A percentile compares a stretch with the other conserved stretches of the same genome.
phyloP scores from a whole-genome alignment of 768 basidiomycete species.

The Trametes punicea region DNA sequence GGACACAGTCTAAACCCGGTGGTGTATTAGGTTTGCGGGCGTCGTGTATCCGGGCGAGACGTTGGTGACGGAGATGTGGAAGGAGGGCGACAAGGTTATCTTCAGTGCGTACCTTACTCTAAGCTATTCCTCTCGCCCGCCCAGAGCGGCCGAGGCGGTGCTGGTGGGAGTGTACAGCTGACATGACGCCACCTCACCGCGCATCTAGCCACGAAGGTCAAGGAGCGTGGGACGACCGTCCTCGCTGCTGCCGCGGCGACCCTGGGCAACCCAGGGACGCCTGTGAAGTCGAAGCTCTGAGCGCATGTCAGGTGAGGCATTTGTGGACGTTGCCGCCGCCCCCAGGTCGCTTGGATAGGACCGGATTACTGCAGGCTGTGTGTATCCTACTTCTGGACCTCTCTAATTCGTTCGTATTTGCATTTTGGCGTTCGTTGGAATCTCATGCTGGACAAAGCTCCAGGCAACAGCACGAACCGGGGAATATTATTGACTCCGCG shows the following conservation, averaged over 20 bases:
- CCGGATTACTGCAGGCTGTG: not conserved
- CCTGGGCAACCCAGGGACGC: slow-evolving; percentile 38
- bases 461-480: too few species aligned
- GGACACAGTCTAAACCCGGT: not conserved
- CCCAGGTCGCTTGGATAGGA: not conserved
- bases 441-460: too few species aligned
- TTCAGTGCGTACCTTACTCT: slow-evolving; percentile 64
- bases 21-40: slow-evolving; percentile 65
- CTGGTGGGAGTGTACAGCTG: not conserved
- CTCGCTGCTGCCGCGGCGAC: slow-evolving; percentile 84
- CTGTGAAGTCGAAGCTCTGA: slow-evolving; percentile 62
- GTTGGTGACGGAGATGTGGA: slow-evolving; percentile 97
- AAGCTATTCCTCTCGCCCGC: not conserved
- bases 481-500: too few species aligned
- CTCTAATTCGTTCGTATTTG: not conserved
- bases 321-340: not conserved
- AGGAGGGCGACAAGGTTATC: slow-evolving; percentile 84
- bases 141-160: not conserved
- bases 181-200: slow-evolving; percentile 2
- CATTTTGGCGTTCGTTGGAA: not conserved
- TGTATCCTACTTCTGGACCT: not conserved
- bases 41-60: slow-evolving; percentile 96
- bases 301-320: not conserved
- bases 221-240: slow-evolving; percentile 73
- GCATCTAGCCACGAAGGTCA: slow-evolving; percentile 73